Evolutionary conservation across 148 eudicot species (phyloP), one percentile per base, ranked within the genome.

Genomic region (Fagopyrum esculentum): DNA sequence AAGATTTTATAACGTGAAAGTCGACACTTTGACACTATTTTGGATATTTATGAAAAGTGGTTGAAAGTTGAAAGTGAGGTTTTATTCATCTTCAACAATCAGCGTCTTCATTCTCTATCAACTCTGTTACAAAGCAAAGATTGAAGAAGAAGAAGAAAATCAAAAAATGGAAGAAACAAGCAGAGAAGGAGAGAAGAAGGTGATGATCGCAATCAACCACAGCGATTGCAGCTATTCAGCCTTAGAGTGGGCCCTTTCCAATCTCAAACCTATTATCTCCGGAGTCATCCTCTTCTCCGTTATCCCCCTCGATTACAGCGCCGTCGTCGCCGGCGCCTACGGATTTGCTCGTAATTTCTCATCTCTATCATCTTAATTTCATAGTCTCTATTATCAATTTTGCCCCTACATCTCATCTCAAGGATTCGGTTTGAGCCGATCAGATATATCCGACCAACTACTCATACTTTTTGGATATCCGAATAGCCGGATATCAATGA

Each of bases 191-290:
- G 73, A 43, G 45, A 69, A 80, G 80, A 83, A 76, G 77, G 80
- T 89, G 56, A 84, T 89, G 86, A 80, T 89, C 43, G 93, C 89
- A 6, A 78, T 89, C 2, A 90, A 89, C 74, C 86, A 84, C 45
- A 89, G 90, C 40, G 90, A 85, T 26, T 74, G 72, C 70, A 89
- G 90, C 47, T 78, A 54, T 54, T 76, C 78, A 35, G 89, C 90
- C 5, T 79, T 89, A 2, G 73, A 81, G 16, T 89, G 93, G 93
- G 79, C 89, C 8, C 87, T 89, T 2, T 44, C 83, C 17, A 88
- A 82, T 48, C 85, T 86, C 43, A 74, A 35, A 3, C 30, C 74
- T 5, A 17, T 45, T 4, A 13, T 71, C 6, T 15, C 86, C 30
- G 69, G 84, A 4, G 71, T 91, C 61, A 6, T 87, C 11, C 48